Base-by-base conservation (phyloP, 2,329 filamentous ascomycete species). In the Emergomyces africanus region DNA sequence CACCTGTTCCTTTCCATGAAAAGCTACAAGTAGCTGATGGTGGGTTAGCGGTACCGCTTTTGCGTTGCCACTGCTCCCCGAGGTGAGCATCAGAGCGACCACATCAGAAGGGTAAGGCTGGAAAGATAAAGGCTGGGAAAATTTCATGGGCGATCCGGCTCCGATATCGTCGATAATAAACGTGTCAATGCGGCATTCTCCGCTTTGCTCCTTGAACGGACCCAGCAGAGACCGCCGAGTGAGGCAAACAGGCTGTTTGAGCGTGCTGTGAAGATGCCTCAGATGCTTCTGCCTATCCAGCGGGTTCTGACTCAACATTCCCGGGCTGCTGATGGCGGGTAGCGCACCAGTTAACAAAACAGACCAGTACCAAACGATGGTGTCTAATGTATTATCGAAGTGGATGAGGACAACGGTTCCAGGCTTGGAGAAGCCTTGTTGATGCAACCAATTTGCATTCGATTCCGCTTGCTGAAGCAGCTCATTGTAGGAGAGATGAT, bases 71-170 rank as follows among this genome's bases (percentile, higher is more conserved):
- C 25, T 33, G 56, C 56, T 58, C 23, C 56, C 56, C 3, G 56
- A 58, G 20, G 56, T 58, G 48, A 58, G 56, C 56, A 58, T 58
- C 6, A 58, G 56, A 51, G 37, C 56, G 8, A 44, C 20, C 39
- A 56, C 28, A 15, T 56, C 44, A 48, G 44, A 48, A 28, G 44
- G 44, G n/a, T 25, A 30, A 5, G 37, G 15, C 8, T 20, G 33
- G 33, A 56, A 41, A 25, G 54, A 14, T 33, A 46, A 14, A 6
- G 37, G n/a, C 37, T 14, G 35, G 15, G n/a, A 15, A 10, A 9
- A 3, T 41, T 33, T 33, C 42, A 44, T 30, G 18, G 23, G 15
- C 25, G 54, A 15, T 23, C 6, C 28, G 25, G 37, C 18, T 39
- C 20, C 8, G 39, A 56, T 56, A 39, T 56, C 54, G 12, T 20